Percentiles rank a stretch among this genome's conserved stretches.
Evolutionary conservation across 176 grass and related monocot species (phyloP).

Genomic region (Ensete glaucum): DNA sequence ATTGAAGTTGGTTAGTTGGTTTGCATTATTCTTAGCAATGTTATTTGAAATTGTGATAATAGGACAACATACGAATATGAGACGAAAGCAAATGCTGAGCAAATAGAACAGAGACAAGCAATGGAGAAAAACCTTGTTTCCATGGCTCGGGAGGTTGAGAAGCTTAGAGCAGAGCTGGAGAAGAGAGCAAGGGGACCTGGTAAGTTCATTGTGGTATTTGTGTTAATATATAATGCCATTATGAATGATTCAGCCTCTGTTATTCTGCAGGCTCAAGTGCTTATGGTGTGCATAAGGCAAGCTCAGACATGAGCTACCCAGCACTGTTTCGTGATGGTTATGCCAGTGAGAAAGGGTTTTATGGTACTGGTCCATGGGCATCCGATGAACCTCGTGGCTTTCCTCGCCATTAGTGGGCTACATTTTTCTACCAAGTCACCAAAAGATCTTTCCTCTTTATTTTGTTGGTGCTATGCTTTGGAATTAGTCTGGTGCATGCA

Average conservation of each 20-base stretch:
- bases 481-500: neutral
- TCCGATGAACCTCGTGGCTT: neutral
- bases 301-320: neutral
- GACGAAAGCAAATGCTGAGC: constrained; percentile 32
- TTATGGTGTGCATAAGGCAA: neutral
- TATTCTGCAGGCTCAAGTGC: neutral
- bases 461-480: neutral
- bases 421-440: neutral
- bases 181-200: constrained; percentile 27
- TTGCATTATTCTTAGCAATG: constrained; percentile 5
- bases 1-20: neutral
- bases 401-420: neutral
- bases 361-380: neutral
- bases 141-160: constrained; percentile 37
- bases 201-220: constrained; percentile 1
- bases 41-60: neutral
- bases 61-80: constrained; percentile 27
- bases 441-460: no score
- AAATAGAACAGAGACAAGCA: constrained; percentile 26
- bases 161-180: constrained; percentile 27
- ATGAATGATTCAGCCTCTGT: neutral
- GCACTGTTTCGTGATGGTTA: neutral
- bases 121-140: constrained; percentile 40
- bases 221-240: neutral
- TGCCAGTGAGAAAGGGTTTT: neutral